A percentile compares a stretch with the other conserved stretches of the same genome.
phyloP scores from a whole-genome alignment of 2,329 filamentous ascomycete genomes.

The Sporothrix protearum region DNA sequence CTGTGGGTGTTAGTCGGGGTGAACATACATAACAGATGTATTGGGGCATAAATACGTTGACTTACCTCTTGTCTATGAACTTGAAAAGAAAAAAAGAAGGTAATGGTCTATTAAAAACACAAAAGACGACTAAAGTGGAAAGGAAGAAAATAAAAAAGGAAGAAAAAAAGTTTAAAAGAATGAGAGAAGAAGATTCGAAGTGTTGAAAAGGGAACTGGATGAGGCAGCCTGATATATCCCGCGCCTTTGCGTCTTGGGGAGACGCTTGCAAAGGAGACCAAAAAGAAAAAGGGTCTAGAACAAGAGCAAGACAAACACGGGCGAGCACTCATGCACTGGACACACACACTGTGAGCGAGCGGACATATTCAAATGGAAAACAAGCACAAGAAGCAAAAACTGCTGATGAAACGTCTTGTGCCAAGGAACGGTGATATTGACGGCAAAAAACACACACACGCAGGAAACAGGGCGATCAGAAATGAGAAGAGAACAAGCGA shows the following conservation, averaged over 20 bases:
- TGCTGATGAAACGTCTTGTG: conserved; percentile 24
- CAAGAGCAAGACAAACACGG: neutral
- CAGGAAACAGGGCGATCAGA: conserved; percentile 8
- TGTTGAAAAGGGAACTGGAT: neutral
- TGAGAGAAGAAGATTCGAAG: conserved; percentile 1
- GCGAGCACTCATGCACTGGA: neutral
- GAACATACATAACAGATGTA: neutral
- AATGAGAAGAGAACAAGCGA: neutral
- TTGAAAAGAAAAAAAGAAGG: neutral
- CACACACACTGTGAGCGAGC: neutral
- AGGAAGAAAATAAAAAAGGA: neutral
- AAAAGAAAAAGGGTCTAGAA: neutral
- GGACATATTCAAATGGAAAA: conserved; percentile 5
- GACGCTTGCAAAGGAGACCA: neutral
- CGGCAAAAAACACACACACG: conserved; percentile 11
- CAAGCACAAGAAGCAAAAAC: conserved; percentile 10
- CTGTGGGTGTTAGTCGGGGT: conserved; percentile 15
- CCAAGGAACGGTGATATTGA: conserved; percentile 20
- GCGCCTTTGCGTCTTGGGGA: neutral
- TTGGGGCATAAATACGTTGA: neutral
- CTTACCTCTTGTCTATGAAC: conserved; percentile 21
- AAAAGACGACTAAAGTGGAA: neutral
- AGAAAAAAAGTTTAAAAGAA: neutral
- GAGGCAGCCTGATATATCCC: conserved; percentile 21
- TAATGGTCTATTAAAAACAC: conserved; percentile 7